Base-by-base conservation (phyloP, 768 basidiomycete species). In the Tubosaeta sp. region DNA sequence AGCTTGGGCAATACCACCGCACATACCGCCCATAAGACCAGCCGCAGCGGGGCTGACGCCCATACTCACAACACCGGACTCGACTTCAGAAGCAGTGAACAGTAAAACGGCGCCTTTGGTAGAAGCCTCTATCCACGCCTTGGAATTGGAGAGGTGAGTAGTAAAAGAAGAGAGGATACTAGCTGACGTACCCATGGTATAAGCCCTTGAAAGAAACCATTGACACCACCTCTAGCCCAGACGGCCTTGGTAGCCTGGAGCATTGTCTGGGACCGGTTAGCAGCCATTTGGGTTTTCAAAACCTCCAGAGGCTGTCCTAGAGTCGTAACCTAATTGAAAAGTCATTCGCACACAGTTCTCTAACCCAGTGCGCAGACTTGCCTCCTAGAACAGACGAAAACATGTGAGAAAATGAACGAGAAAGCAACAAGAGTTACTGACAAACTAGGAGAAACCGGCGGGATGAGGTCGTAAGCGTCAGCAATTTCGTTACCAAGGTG, bases 91-190 rank as follows among this genome's bases (percentile, higher is more conserved):
- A 22, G 96, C 94, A 14, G 94, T 84, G 75, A 99, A 98, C 54
- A 99, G 78, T 19, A 99, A 80, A 27, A 99, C 96, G 49, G 80
- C 96, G 46, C 96, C 96, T 68, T 99, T 99, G 0, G 96, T 98
- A 5, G 94, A 96, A 10, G 96, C 96, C 69, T 99, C 96, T 62
- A 99, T 95, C 96, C 96, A 98, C 32, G 96, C 96, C 94, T 96
- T 56, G 13, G 14, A 40, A 35, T 46, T 31, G 25, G 5, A 1
- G 2, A 39, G 14, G 38, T 55, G 27, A 56, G 43, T 10, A 18
- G 45, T 4, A 7, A 34, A 32, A 40, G 21, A 1, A 43, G 19
- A 18, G 44, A 43, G 35, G 46, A 41, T 16, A 29, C 40, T 48
- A 46, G 54, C 35, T 40, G 51, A 62, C 84, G 54, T 62, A 93